Evolutionary conservation across 176 grass and related monocot genomes (phyloP).

Genomic region (Oryza brachyantha): DNA sequence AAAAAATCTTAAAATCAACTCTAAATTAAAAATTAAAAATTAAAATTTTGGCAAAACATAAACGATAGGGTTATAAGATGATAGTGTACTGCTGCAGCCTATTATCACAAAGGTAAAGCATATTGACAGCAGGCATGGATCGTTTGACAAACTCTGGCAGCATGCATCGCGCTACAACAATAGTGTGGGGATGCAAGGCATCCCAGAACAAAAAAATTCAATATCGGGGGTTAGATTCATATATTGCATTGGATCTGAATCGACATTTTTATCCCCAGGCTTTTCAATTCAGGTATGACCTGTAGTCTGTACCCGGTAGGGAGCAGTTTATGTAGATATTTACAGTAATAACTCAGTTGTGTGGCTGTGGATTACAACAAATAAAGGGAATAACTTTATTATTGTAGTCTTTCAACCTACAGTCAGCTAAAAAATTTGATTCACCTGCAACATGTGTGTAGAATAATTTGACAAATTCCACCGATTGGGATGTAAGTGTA

Average conservation of each 20-base stretch:
- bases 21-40: too few relatives aligned
- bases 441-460: slow-evolving; percentile 12
- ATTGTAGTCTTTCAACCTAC: slow-evolving; percentile 26
- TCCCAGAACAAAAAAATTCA: neutral
- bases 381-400: neutral
- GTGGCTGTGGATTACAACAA: neutral
- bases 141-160: neutral
- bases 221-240: neutral
- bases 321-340: slow-evolving; percentile 20
- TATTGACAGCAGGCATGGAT: too few relatives aligned
- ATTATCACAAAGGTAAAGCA: too few relatives aligned
- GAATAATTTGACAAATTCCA: neutral
- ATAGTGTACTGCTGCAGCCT: too few relatives aligned
- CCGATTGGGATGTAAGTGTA: too few relatives aligned
- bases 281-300: neutral
- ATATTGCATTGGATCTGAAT: neutral
- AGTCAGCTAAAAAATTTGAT: slow-evolving; percentile 20
- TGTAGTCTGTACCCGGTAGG: neutral
- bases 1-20: too few relatives aligned
- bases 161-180: neutral
- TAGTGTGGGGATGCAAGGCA: neutral
- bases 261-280: neutral
- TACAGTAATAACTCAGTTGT: neutral
- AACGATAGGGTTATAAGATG: too few relatives aligned
- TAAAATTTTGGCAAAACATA: too few relatives aligned